Base-by-base conservation (phyloP, 176 grass and related monocot genomes). In the Metroxylon sagu region DNA sequence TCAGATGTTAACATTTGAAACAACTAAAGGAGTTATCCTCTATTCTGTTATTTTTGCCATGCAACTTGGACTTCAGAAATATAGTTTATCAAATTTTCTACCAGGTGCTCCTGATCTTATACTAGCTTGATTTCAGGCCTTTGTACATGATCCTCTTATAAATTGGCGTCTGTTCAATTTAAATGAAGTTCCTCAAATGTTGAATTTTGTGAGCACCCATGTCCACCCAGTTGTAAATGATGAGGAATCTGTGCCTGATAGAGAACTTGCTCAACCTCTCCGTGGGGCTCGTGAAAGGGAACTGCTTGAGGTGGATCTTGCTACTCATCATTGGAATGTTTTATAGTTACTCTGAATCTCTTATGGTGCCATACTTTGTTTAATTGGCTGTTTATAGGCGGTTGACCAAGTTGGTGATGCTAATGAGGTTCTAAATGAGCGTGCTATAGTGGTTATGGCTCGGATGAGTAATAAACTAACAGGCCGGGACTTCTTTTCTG, bases 141-240 rank as follows among this genome's bases (percentile, higher is more conserved):
- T 88, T 85, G 93, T 97, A 53, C 93, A 97, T 78, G 93, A 97
- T 61, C 93, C 93, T 1, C 67, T 97, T 19, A 97, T 97, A 62
- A 97, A 97, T 64, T 97, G 93, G 93, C 84, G 93, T 60, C 50
- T 97, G 65, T 91, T 97, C 78, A 91, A 91, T 84, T 97, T 97
- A 67, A 97, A 88, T 57, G 93, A 97, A 82, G 93, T 97, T 67
- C 93, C 87, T 71, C 93, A 97, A 97, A 80, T 88, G 77, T 68
- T 83, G 43, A 90, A 84, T 78, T 74, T 77, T 63, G 90, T 72
- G 66, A 95, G 77, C 59, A 57, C 81, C 31, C 72, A 86, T 72
- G 61, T 61, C 60, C 86, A 89, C 39, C 31, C 86, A 59, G 79
- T 89, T 60, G 85, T 95, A 19, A 91, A 66, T 73, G 75, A 76